phyloP scores from a whole-genome alignment of 495 filamentous ascomycete species.

The Neurospora terricola region DNA sequence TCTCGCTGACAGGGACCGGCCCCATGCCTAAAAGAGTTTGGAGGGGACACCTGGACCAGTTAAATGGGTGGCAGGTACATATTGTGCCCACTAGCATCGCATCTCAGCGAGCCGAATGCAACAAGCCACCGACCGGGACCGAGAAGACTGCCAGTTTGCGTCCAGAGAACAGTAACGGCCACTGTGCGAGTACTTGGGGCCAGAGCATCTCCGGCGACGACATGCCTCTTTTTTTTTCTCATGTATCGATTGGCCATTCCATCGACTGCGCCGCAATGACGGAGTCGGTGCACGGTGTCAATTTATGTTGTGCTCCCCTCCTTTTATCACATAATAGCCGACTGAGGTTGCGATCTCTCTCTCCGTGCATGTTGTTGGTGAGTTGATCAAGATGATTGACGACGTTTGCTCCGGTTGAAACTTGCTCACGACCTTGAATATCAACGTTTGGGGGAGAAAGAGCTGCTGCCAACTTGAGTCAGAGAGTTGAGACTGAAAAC shows the following conservation, averaged over 20 bases:
- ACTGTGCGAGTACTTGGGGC: conserved; percentile 18
- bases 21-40: not conserved
- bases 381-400: not conserved
- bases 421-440: not conserved
- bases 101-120: conserved; percentile 2
- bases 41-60: conserved; percentile 9
- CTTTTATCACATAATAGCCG: not conserved
- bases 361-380: not conserved
- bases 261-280: not conserved
- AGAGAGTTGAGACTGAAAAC: not conserved
- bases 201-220: conserved; percentile 1
- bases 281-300: not conserved
- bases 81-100: not conserved
- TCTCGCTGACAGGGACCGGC: not conserved
- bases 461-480: not conserved
- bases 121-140: conserved; percentile 6
- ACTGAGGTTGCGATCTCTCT: not conserved
- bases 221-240: not conserved
- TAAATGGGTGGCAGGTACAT: conserved; percentile 20
- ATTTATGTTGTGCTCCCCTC: not conserved
- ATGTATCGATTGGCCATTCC: not conserved
- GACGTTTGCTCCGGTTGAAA: not conserved
- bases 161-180: conserved; percentile 1
- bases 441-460: not conserved
- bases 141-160: conserved; percentile 11